Conservation (phyloP, 495 filamentous ascomycete genomes). For the Acidomyces sp. region DNA sequence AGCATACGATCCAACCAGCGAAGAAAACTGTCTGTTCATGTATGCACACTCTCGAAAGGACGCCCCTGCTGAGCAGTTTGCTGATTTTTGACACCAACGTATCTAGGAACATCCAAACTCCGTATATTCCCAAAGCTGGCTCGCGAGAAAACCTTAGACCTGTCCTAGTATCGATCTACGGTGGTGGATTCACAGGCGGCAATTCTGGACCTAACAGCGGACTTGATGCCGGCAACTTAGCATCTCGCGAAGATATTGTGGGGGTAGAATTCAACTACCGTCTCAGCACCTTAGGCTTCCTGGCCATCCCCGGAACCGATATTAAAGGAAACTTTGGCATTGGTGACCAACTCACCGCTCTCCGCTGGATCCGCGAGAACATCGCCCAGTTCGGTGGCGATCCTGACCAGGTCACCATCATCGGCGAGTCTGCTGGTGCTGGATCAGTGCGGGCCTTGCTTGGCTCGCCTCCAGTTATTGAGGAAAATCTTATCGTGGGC, state of each 20-base stretch:
- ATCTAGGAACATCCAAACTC: constrained; percentile 34
- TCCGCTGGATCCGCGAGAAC: constrained; percentile 28
- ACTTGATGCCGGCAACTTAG: constrained; percentile 29
- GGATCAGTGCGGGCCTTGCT: constrained; percentile 18
- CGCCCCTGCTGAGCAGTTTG: no score
- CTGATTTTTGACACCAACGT: no score
- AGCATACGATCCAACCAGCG: constrained; percentile 22
- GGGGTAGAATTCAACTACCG: constrained; percentile 28
- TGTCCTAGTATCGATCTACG: constrained; percentile 38
- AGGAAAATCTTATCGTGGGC: constrained; percentile 28
- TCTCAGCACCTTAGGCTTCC: constrained; percentile 23
- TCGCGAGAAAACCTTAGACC: constrained; percentile 26
- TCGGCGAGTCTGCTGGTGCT: constrained; percentile 48
- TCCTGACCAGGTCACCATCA: constrained; percentile 47
- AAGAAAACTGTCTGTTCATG: constrained; percentile 36
- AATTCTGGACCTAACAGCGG: constrained; percentile 27
- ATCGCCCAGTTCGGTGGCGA: constrained; percentile 31
- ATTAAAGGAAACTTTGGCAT: constrained; percentile 20
- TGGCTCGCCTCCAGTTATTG: constrained; percentile 28
- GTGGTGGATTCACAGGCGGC: constrained; percentile 35
- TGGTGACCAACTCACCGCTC: constrained; percentile 19
- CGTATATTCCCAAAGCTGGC: constrained; percentile 30
- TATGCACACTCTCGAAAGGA: no score
- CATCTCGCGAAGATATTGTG: constrained; percentile 26
- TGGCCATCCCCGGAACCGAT: constrained; percentile 19